A percentile compares a stretch with the other conserved stretches of the same genome.
These are phyloP conservation scores for Xerocomellus amylosporus DNA, from an alignment of 768 basidiomycete species.

Conservation along the genomic window DNA sequence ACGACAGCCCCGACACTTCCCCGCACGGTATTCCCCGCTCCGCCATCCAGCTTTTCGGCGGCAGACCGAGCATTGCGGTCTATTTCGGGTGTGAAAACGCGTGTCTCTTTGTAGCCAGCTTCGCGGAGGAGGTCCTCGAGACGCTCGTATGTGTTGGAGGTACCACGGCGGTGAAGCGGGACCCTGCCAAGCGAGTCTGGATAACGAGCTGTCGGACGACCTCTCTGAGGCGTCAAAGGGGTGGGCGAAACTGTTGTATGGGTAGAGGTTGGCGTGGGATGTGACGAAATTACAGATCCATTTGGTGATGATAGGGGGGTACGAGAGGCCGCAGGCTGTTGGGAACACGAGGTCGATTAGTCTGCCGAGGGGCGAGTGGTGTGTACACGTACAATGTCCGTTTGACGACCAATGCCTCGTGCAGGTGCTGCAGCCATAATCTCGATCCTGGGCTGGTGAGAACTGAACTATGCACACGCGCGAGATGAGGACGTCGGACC, in stretches of 20 bases:
- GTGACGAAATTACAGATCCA: constrained; percentile 6
- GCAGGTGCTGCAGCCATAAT: constrained; percentile 18
- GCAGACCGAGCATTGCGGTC: constrained; percentile 45
- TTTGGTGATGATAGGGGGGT: constrained; percentile 5
- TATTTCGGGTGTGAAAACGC: constrained; percentile 82
- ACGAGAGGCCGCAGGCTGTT: constrained; percentile 10
- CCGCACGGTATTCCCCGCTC: constrained; percentile 39
- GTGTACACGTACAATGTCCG: constrained; percentile 16
- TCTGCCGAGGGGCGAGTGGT: not conserved
- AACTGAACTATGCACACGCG: not conserved
- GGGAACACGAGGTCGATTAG: constrained; percentile 13
- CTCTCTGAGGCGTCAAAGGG: constrained; percentile 42
- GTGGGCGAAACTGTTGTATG: constrained; percentile 17
- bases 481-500: constrained; percentile 6
- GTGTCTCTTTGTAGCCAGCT: constrained; percentile 90
- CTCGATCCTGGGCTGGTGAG: constrained; percentile 3
- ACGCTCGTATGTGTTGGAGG: constrained; percentile 75
- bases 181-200: constrained; percentile 61
- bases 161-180: constrained; percentile 75
- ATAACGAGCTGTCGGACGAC: constrained; percentile 47
- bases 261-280: constrained; percentile 9
- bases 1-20: constrained; percentile 54
- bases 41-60: constrained; percentile 19
- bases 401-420: constrained; percentile 14
- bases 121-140: constrained; percentile 83